A percentile compares a stretch with the other conserved stretches of the same genome.
phyloP scores from a whole-genome alignment of 2,329 filamentous ascomycete species.

The Penicillium crustosum region DNA sequence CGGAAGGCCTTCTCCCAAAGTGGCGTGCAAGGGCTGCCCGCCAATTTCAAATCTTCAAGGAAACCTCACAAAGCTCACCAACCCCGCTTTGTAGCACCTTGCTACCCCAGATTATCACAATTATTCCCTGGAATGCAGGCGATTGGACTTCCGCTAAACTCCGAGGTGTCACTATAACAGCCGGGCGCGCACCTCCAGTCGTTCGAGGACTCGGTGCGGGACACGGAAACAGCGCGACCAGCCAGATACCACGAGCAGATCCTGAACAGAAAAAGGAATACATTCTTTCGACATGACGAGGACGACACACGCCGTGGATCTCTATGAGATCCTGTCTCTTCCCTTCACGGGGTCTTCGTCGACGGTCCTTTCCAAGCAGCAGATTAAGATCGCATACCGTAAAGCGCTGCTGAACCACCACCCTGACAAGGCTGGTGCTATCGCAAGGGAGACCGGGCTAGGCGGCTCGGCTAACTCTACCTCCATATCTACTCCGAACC shows the following conservation, averaged over 20 bases:
- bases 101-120: background rate
- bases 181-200: background rate
- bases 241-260: background rate
- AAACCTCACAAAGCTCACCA: background rate
- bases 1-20: conserved; percentile 2
- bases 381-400: conserved; percentile 57
- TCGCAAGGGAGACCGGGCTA: conserved; percentile 14
- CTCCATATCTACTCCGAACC: background rate
- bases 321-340: conserved; percentile 45
- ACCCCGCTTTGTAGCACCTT: conserved; percentile 5
- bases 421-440: conserved; percentile 54
- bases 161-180: background rate
- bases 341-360: conserved; percentile 28
- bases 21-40: conserved; percentile 6
- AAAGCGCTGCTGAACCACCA: conserved; percentile 58
- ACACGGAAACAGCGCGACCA: background rate
- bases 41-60: conserved; percentile 1
- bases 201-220: background rate
- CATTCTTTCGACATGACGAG: conserved; percentile 12
- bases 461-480: background rate
- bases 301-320: conserved; percentile 21
- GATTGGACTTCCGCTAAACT: background rate
- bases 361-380: conserved; percentile 36
- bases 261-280: background rate
- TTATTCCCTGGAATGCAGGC: background rate